Conservation (phyloP, 257 asterid genomes). For the Cinchona pubescens region DNA sequence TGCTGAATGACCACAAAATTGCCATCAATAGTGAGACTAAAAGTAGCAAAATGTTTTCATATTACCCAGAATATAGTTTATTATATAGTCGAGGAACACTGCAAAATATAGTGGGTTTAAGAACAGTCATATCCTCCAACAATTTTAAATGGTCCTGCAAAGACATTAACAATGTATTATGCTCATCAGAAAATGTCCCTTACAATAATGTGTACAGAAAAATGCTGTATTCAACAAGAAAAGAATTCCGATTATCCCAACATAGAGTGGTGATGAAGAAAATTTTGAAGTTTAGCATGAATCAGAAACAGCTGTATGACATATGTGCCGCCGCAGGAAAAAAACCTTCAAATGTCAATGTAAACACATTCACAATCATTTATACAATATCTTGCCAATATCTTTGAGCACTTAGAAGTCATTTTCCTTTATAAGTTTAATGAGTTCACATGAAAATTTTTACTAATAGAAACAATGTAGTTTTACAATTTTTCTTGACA, state of each 20-base stretch:
- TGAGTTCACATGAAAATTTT: not conserved
- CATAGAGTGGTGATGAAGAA: not conserved
- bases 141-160: slow-evolving; percentile 85
- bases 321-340: not conserved
- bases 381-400: not conserved
- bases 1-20: not conserved
- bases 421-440: no score
- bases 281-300: not conserved
- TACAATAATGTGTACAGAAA: not conserved
- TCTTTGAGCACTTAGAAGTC: not conserved
- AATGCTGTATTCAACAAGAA: not conserved
- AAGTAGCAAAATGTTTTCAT: not conserved
- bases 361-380: not conserved
- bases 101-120: slow-evolving; percentile 85
- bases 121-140: slow-evolving; percentile 86
- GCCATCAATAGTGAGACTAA: slow-evolving; percentile 13
- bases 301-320: not conserved
- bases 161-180: not conserved
- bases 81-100: slow-evolving; percentile 95
- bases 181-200: not conserved
- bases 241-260: not conserved
- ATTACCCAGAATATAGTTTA: slow-evolving; percentile 83
- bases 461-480: not conserved
- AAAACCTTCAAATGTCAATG: not conserved
- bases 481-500: no score